Conservation (phyloP, 148 eudicot genomes). For the Arbutus unedo region DNA sequence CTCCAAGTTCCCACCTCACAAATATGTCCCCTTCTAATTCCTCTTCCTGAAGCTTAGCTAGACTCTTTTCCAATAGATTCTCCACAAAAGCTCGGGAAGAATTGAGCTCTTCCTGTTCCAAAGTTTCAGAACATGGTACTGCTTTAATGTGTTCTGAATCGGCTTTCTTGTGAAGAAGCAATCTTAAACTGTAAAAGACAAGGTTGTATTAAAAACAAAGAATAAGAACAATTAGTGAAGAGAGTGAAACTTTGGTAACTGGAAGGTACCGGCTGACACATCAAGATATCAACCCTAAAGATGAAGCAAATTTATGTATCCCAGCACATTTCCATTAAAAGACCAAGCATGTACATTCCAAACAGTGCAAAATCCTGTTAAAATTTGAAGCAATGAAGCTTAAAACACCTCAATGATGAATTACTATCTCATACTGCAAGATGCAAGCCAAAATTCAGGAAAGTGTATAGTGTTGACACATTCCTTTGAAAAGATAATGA, state of each 20-base stretch:
- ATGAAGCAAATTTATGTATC: background rate
- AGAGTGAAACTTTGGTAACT: background rate
- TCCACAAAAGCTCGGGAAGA: constrained; percentile 62
- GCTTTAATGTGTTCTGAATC: constrained; percentile 45
- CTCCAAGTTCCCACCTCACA: constrained; percentile 99
- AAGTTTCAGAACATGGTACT: constrained; percentile 27
- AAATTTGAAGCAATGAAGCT: background rate
- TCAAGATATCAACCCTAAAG: background rate
- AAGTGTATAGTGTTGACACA: background rate
- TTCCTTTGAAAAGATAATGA: background rate
- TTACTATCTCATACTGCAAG: background rate
- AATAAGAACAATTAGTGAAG: constrained; percentile 4
- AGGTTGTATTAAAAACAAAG: background rate
- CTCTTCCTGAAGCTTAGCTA: constrained; percentile 72
- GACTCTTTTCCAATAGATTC: constrained; percentile 67
- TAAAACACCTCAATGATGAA: background rate
- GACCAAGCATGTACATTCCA: background rate
- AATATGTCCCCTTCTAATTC: constrained; percentile 48
- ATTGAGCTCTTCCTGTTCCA: constrained; percentile 46
- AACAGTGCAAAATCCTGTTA: background rate
- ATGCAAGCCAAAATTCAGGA: constrained; percentile 12
- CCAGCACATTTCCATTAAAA: background rate
- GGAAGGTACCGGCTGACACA: background rate
- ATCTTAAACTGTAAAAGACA: constrained; percentile 67
- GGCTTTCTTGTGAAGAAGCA: constrained; percentile 76